Evolutionary conservation across 345 rosid species (phyloP).

Genomic region (Populus alba): DNA sequence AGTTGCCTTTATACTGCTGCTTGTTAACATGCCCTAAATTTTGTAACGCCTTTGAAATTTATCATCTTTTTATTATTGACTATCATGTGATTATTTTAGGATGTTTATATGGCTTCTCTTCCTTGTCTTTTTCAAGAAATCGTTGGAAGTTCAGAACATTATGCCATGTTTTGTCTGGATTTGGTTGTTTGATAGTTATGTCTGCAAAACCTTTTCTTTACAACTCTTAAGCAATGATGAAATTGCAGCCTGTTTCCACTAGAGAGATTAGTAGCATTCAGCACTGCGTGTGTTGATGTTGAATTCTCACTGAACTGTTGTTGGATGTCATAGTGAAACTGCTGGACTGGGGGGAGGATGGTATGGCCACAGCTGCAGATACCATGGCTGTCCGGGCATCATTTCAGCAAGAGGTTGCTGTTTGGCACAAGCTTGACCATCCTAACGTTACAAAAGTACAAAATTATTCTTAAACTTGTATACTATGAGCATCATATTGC

Average conservation of each 20-base stretch:
- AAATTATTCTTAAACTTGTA: slow-evolving; percentile 8
- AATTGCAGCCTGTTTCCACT: background rate
- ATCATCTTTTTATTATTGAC: background rate
- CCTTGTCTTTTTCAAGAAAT: background rate
- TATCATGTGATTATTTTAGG: background rate
- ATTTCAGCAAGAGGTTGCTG: slow-evolving; percentile 86
- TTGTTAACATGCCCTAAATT: background rate
- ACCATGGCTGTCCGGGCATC: slow-evolving; percentile 74
- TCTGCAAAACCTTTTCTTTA: background rate
- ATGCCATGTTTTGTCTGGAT: background rate
- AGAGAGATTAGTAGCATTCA: background rate
- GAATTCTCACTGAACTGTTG: slow-evolving; percentile 8
- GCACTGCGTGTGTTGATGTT: background rate
- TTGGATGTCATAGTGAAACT: slow-evolving; percentile 61
- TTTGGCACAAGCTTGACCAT: slow-evolving; percentile 93
- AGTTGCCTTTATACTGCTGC: background rate
- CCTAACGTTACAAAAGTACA: slow-evolving; percentile 85
- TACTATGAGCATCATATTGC: background rate
- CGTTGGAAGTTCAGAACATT: background rate
- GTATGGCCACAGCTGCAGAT: slow-evolving; percentile 55
- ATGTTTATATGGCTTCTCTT: background rate
- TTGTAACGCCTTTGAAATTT: background rate
- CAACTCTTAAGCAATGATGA: background rate
- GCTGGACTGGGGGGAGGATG: slow-evolving; percentile 91
- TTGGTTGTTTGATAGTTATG: background rate